phyloP scores from a whole-genome alignment of 2,329 filamentous ascomycete species.

The Pestalotiopsis sp. region DNA sequence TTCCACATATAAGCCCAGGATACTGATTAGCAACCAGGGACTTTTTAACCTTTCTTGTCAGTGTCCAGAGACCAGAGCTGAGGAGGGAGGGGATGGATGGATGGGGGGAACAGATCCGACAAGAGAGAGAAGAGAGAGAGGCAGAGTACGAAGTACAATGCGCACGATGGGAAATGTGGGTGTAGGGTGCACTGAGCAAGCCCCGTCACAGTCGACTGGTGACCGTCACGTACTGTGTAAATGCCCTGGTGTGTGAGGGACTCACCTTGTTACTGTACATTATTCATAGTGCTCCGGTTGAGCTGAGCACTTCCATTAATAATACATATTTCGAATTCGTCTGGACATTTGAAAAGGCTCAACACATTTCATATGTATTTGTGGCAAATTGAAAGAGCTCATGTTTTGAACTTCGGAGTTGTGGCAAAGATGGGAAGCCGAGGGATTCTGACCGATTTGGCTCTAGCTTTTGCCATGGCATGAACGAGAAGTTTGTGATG shows the following conservation, averaged over 20 bases:
- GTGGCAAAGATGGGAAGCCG: neutral
- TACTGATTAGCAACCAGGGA: slow-evolving; percentile 33
- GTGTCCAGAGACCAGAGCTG: slow-evolving; percentile 20
- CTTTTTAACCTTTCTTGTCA: slow-evolving; percentile 18
- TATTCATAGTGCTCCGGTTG: neutral
- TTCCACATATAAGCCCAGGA: slow-evolving; percentile 22
- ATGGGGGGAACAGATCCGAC: slow-evolving; percentile 18
- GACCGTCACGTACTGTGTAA: neutral
- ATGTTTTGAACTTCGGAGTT: neutral
- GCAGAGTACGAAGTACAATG: slow-evolving; percentile 6
- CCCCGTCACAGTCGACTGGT: slow-evolving; percentile 7
- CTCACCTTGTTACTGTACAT: neutral
- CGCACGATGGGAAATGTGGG: neutral
- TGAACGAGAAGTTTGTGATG: neutral
- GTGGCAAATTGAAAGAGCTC: too few species aligned
- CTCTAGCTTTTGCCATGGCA: neutral
- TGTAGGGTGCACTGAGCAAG: slow-evolving; percentile 19
- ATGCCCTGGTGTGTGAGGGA: neutral
- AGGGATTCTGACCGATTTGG: neutral
- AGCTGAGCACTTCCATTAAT: neutral
- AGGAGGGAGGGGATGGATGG: slow-evolving; percentile 20
- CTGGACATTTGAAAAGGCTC: too few species aligned
- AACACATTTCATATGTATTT: too few species aligned
- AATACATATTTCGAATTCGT: too few species aligned
- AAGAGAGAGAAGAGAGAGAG: slow-evolving; percentile 24